phyloP scores from a whole-genome alignment of 306 rosid species.

The Canavalia gladiata region DNA sequence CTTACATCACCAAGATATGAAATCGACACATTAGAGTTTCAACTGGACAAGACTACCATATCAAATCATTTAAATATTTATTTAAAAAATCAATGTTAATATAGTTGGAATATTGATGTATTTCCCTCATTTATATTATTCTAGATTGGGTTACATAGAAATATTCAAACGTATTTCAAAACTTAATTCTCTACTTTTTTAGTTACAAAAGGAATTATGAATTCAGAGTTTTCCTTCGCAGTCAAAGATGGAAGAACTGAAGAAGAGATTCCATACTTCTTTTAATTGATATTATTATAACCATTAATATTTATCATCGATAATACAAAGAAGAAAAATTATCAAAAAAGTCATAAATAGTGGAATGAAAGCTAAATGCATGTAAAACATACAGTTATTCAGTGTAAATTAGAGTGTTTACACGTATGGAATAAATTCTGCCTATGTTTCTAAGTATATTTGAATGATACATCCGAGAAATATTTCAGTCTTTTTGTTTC shows the following conservation, averaged over 20 bases:
- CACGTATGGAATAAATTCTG: too few species aligned
- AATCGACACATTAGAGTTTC: not conserved
- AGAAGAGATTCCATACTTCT: too few species aligned
- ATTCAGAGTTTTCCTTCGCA: not conserved
- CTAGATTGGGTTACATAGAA: not conserved
- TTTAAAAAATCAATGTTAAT: not conserved
- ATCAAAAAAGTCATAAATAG: too few species aligned
- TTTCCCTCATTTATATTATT: not conserved
- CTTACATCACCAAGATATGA: constrained; percentile 11
- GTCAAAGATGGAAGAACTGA: not conserved
- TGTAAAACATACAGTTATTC: not conserved
- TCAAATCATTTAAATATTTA: not conserved
- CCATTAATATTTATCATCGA: not conserved
- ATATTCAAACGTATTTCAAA: not conserved
- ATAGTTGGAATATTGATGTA: not conserved
- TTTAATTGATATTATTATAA: not conserved
- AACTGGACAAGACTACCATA: not conserved
- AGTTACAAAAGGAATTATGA: not conserved
- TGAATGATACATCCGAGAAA: too few species aligned
- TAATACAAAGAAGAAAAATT: not conserved
- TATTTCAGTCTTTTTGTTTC: too few species aligned
- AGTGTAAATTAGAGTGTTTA: too few species aligned
- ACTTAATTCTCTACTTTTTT: too few species aligned
- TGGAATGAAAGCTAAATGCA: not conserved
- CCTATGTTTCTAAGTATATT: too few species aligned